Base-by-base conservation (phyloP, 352 stramenopile species). In the Globisporangium megalacanthum region DNA sequence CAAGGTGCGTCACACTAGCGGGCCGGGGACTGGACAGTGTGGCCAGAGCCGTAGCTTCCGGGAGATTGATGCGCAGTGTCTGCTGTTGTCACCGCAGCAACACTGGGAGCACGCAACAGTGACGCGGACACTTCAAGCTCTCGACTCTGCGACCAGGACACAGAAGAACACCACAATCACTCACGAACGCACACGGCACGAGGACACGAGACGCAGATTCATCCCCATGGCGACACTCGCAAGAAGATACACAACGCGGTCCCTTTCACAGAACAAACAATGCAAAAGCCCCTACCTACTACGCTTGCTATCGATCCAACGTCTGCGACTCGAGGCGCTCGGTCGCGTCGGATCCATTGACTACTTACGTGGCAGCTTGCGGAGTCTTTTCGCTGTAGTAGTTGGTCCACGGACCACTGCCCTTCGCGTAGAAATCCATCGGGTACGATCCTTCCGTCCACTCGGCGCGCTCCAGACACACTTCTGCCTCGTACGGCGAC, bases 401-500 rank as follows among this genome's bases (percentile, higher is more conserved):
- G 66, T 99, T 99, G 10, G 89, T 98, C 97, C 97, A 99, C 14
- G 88, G 77, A 6, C 96, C 95, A 65, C 95, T 97, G 52, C 79
- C 89, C 51, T 97, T 96, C 42, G 92, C 89, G 68, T 99, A 99
- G 67, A 98, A 99, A 60, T 99, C 97, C 97, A 99, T 99, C 15
- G 97, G 97, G 82, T 99, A 99, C 15, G 75, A 70, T 6, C 72
- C 79, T 29, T 97, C 77, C 47, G 80, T 74, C 88, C 89, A 98
- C 47, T 85, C 60, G 6, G 75, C 79, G 64, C 94, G 79, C 49
- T 93, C 95, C 25, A 99, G 64, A 48, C 84, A 95, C 0, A 99
- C 96, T 77, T 98, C 92, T 10, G 96, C 84, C 68, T 99, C 97
- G 65, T 99, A 99, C 0, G 96, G 83, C 58, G 92, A 98, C 42